A percentile compares a stretch with the other conserved stretches of the same genome.
Conservation (phyloP, 2,329 filamentous ascomycete species). For the Ophiostoma australiae region DNA sequence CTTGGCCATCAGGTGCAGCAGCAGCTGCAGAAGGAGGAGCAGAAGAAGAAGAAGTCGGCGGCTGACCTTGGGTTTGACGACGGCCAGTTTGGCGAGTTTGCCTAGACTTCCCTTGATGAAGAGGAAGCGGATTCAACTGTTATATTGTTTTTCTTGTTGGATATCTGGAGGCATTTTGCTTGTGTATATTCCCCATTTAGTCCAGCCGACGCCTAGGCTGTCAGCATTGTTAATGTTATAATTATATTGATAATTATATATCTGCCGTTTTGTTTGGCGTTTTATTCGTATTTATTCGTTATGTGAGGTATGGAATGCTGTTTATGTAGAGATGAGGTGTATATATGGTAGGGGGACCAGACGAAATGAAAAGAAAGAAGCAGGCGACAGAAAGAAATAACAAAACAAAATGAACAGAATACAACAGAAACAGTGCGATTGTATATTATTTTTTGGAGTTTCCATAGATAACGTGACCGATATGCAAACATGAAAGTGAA, state of each 20-base stretch:
- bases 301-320: background rate
- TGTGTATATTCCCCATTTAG: background rate
- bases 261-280: background rate
- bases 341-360: background rate
- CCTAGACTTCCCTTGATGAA: slow-evolving; percentile 39
- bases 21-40: slow-evolving; percentile 27
- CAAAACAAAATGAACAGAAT: background rate
- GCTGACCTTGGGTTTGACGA: slow-evolving; percentile 74
- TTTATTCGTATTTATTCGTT: background rate
- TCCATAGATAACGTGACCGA: background rate
- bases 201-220: background rate
- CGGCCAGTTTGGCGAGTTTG: slow-evolving; percentile 83
- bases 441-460: slow-evolving; percentile 3
- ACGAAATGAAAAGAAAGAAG: background rate
- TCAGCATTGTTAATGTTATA: background rate
- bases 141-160: background rate
- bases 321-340: background rate
- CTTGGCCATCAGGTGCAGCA: slow-evolving; percentile 19
- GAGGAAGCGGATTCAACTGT: background rate
- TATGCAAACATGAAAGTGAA: background rate
- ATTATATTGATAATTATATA: background rate
- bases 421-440: background rate
- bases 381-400: background rate
- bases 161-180: background rate
- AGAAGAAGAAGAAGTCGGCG: slow-evolving; percentile 48